Evolutionary conservation across 352 stramenopile genomes (phyloP).

Genomic region (Phytophthora vignae): DNA sequence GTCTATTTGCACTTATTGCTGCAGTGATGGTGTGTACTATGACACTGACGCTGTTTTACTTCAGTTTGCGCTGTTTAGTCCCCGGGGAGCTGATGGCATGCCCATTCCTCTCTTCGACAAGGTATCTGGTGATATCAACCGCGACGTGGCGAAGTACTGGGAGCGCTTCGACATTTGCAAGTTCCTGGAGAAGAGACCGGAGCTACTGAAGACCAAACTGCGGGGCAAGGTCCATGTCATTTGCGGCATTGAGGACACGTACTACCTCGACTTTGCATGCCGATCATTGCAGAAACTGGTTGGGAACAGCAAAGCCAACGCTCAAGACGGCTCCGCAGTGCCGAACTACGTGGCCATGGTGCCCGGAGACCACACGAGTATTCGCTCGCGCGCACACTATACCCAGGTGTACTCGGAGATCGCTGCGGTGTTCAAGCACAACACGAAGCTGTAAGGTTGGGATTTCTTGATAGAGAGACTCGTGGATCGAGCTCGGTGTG

Average conservation of each 20-base stretch:
- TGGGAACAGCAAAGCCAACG: conserved; percentile 31
- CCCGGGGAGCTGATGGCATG: conserved; percentile 55
- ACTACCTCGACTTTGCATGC: conserved; percentile 80
- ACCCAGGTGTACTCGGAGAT: conserved; percentile 71
- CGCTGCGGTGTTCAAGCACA: conserved; percentile 39
- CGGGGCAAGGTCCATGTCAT: conserved; percentile 76
- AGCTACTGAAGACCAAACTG: conserved; percentile 53
- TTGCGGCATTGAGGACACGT: conserved; percentile 77
- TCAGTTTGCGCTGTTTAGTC: conserved; percentile 73
- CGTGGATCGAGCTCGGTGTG: background rate
- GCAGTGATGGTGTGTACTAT: background rate
- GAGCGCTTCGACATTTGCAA: conserved; percentile 73
- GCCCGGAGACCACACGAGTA: conserved; percentile 74
- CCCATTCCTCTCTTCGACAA: conserved; percentile 79
- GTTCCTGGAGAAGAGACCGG: conserved; percentile 44
- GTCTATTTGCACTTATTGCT: conserved; percentile 16
- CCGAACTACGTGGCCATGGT: conserved; percentile 77
- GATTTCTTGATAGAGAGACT: background rate
- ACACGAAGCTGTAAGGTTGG: conserved; percentile 6
- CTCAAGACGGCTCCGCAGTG: conserved; percentile 33
- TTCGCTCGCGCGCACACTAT: conserved; percentile 76
- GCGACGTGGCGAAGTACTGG: conserved; percentile 65
- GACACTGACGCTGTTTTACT: conserved; percentile 15
- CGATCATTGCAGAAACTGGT: conserved; percentile 65
- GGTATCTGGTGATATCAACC: conserved; percentile 72